These are phyloP conservation scores for Massariosphaeria phaeospora DNA, from an alignment of 495 filamentous ascomycete genomes.

Conservation along the genomic window DNA sequence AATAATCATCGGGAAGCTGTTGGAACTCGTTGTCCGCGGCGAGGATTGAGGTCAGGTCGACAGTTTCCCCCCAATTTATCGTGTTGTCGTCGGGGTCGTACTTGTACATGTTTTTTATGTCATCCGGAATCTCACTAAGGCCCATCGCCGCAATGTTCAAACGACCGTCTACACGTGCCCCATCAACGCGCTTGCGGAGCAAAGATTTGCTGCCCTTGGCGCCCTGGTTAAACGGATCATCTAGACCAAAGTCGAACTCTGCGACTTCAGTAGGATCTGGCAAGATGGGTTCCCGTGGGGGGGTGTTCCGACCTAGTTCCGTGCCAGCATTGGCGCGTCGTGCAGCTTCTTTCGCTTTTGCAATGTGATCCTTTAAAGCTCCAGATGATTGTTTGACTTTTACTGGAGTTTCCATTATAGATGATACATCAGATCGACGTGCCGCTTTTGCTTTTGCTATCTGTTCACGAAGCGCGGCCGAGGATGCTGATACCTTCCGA, in stretches of 20 bases:
- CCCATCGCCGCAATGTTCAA: conserved; percentile 88
- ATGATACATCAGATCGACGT: conserved; percentile 53
- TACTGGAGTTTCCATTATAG: conserved; percentile 20
- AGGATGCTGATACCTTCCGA: conserved; percentile 60
- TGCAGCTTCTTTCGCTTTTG: conserved; percentile 26
- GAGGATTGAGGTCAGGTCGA: conserved; percentile 83
- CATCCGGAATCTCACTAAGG: conserved; percentile 70
- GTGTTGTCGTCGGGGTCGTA: conserved; percentile 46
- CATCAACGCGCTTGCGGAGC: conserved; percentile 67
- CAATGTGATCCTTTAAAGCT: conserved; percentile 35
- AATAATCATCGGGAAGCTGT: conserved; percentile 62
- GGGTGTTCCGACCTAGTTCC: conserved; percentile 4
- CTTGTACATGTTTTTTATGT: conserved; percentile 87
- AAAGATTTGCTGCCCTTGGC: conserved; percentile 47
- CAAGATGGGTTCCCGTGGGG: conserved; percentile 14
- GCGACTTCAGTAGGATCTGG: conserved; percentile 56
- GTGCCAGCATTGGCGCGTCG: conserved; percentile 35
- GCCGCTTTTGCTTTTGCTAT: conserved; percentile 94
- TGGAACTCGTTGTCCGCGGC: conserved; percentile 90
- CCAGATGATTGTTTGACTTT: conserved; percentile 27
- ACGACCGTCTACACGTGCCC: conserved; percentile 71
- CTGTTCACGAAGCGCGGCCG: conserved; percentile 75
- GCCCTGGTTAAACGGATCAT: conserved; percentile 41
- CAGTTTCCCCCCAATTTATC: conserved; percentile 82
- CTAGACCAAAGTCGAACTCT: conserved; percentile 32